Conservation (phyloP, 1,139 yeast species). For the Debaryomyces nepalensis region DNA sequence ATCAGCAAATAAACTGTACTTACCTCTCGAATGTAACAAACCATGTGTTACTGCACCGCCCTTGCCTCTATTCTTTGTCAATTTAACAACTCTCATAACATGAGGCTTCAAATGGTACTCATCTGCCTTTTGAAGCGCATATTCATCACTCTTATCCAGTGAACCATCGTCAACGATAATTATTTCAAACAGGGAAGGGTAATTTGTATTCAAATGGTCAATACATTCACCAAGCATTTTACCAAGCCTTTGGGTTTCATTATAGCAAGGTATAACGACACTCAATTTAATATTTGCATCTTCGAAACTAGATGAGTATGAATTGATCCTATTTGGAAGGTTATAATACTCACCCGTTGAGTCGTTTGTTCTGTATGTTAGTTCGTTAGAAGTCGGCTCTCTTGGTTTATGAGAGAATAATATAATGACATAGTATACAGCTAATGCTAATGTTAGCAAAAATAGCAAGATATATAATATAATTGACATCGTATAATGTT, state of each 20-base stretch:
- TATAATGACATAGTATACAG: slow-evolving; percentile 47
- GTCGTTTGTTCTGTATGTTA: slow-evolving; percentile 50
- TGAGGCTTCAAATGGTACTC: slow-evolving; percentile 57
- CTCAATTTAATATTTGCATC: slow-evolving; percentile 55
- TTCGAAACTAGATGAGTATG: slow-evolving; percentile 34
- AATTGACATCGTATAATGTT: slow-evolving; percentile 7
- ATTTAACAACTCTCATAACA: slow-evolving; percentile 66
- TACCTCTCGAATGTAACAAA: slow-evolving; percentile 73
- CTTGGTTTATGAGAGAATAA: slow-evolving; percentile 70
- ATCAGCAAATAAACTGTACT: slow-evolving; percentile 83
- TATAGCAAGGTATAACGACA: slow-evolving; percentile 89
- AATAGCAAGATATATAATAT: slow-evolving; percentile 5
- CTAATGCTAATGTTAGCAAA: slow-evolving; percentile 17
- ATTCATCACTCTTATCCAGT: slow-evolving; percentile 74
- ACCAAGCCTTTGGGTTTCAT: slow-evolving; percentile 76
- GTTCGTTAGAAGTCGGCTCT: slow-evolving; percentile 54
- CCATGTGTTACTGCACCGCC: slow-evolving; percentile 99
- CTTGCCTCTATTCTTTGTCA: slow-evolving; percentile 83
- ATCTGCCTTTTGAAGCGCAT: slow-evolving; percentile 69
- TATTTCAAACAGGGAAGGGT: slow-evolving; percentile 63
- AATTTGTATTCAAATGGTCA: slow-evolving; percentile 49
- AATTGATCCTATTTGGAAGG: slow-evolving; percentile 35
- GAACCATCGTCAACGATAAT: slow-evolving; percentile 93
- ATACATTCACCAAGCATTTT: slow-evolving; percentile 81
- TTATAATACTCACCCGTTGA: slow-evolving; percentile 22